Evolutionary conservation across 164 flowering plant genomes (phyloP).

Genomic region (Liriodendron chinense): DNA sequence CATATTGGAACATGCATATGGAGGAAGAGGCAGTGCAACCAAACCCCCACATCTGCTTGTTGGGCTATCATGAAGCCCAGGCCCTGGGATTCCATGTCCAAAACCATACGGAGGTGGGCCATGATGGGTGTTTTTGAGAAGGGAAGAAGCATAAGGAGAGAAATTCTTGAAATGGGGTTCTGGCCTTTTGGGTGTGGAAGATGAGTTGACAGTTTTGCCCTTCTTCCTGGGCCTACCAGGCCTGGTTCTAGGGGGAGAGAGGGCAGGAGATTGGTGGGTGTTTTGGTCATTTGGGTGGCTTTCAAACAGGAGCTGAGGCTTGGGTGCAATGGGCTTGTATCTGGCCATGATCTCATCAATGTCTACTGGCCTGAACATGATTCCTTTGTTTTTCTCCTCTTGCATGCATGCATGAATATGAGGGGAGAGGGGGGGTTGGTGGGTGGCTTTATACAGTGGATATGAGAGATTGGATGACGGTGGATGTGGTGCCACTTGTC

Average conservation of each 20-base stretch:
- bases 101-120: slow-evolving; percentile 34
- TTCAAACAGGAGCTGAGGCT: slow-evolving; percentile 39
- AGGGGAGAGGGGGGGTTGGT: neutral
- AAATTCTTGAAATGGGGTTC: slow-evolving; percentile 21
- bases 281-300: slow-evolving; percentile 12
- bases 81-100: slow-evolving; percentile 11
- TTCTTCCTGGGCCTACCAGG: slow-evolving; percentile 67
- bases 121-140: slow-evolving; percentile 18
- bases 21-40: slow-evolving; percentile 54
- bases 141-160: slow-evolving; percentile 15
- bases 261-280: slow-evolving; percentile 34
- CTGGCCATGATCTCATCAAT: slow-evolving; percentile 84
- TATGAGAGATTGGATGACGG: neutral
- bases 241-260: slow-evolving; percentile 32
- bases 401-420: neutral
- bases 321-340: slow-evolving; percentile 93
- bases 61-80: slow-evolving; percentile 8
- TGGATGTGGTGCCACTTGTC: neutral
- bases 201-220: slow-evolving; percentile 34
- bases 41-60: slow-evolving; percentile 9
- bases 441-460: neutral
- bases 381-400: neutral
- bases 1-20: slow-evolving; percentile 22
- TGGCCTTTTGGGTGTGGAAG: slow-evolving; percentile 33
- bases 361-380: slow-evolving; percentile 45